Evolutionary conservation across 805 yeast genomes (phyloP).

Genomic region (Ogataea ramenticola): DNA sequence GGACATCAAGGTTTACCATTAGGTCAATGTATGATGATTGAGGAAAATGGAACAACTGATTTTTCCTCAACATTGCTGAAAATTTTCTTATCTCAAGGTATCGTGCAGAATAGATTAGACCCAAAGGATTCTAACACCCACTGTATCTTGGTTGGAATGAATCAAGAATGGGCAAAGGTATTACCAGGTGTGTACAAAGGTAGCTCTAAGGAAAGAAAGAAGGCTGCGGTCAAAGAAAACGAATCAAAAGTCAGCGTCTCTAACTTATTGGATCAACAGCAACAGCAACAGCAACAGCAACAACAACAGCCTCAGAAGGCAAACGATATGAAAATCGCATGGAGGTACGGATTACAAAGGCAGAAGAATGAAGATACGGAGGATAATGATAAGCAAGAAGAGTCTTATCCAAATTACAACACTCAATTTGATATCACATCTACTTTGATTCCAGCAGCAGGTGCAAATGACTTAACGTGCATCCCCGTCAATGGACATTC

Average conservation of each 20-base stretch:
- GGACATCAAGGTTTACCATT: constrained; percentile 83
- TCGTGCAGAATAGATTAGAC: constrained; percentile 51
- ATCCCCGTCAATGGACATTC: constrained; percentile 31
- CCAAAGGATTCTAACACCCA: constrained; percentile 41
- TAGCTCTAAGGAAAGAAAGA: constrained; percentile 56
- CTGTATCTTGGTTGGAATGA: constrained; percentile 55
- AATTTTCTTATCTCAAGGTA: constrained; percentile 70
- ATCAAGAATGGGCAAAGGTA: constrained; percentile 54
- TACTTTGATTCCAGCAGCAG: constrained; percentile 59
- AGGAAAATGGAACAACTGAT: constrained; percentile 86
- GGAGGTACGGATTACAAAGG: constrained; percentile 73
- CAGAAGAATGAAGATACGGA: constrained; percentile 23
- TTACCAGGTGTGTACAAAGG: constrained; percentile 77
- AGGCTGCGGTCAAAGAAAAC: constrained; percentile 45
- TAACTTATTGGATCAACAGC: constrained; percentile 41
- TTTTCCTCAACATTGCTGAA: constrained; percentile 66
- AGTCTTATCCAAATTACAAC: constrained; percentile 43
- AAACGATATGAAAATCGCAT: constrained; percentile 75
- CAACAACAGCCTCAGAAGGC: constrained; percentile 11
- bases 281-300: constrained; percentile 4
- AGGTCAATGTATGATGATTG: constrained; percentile 62
- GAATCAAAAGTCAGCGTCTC: constrained; percentile 63
- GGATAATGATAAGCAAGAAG: constrained; percentile 24
- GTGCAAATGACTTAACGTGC: constrained; percentile 50
- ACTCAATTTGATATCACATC: constrained; percentile 75